These are phyloP conservation scores for Thecaphora thlaspeos DNA, from an alignment of 1,284 basidiomycete genomes.

Conservation along the genomic window DNA sequence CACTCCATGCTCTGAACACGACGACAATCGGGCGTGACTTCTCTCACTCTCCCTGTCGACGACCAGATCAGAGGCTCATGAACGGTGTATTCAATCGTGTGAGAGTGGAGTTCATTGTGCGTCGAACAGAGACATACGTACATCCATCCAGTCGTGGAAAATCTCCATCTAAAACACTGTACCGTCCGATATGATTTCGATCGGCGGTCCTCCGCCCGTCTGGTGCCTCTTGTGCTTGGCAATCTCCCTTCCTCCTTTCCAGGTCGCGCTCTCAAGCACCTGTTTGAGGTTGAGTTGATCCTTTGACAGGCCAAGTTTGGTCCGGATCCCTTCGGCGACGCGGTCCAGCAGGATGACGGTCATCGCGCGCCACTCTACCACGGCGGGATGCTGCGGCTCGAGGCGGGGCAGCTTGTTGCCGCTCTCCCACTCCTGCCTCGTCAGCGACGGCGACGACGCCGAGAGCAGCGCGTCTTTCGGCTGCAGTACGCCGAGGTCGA, in stretches of 20 bases:
- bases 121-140: too few species aligned
- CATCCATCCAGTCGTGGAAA: too few species aligned
- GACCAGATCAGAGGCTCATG: too few species aligned
- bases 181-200: constrained; percentile 57
- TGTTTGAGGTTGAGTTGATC: constrained; percentile 73
- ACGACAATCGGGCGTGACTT: too few species aligned
- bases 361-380: constrained; percentile 92
- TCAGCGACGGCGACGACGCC: constrained; percentile 64
- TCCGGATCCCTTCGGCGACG: constrained; percentile 21
- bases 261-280: constrained; percentile 87
- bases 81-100: too few species aligned
- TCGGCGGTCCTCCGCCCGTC: constrained; percentile 74
- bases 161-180: constrained; percentile 26
- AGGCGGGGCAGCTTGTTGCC: constrained; percentile 53
- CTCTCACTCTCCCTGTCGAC: too few species aligned
- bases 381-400: constrained; percentile 76
- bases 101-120: too few species aligned
- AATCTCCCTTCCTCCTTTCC: constrained; percentile 88
- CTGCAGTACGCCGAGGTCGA: constrained; percentile 68
- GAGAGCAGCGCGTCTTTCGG: constrained; percentile 33
- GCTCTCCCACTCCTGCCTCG: background rate
- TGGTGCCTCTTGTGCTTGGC: constrained; percentile 73
- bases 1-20: too few species aligned
- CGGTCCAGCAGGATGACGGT: constrained; percentile 76
- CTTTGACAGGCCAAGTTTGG: constrained; percentile 53